Base-by-base conservation (phyloP, 139 green algal species). In the Micractinium conductrix region DNA sequence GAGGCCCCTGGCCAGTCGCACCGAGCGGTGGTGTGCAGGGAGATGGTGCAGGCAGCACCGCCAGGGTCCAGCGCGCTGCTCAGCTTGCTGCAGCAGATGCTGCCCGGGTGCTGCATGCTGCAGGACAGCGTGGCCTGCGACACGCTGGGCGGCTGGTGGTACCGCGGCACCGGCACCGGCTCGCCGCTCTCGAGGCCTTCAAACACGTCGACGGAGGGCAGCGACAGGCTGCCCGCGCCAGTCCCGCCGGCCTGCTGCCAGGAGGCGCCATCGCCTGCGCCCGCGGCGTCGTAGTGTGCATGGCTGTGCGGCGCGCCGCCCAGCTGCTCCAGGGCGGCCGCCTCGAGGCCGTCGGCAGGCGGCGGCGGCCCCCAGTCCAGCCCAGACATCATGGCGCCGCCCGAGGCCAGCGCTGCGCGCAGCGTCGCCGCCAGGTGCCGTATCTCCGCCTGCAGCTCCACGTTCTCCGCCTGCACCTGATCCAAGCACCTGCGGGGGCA, bases 31-130 rank as follows among this genome's bases (percentile, higher is more conserved):
- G 88, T 91, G 35, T 65, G 26, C 78, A 91, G 44, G 9, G 35
- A 73, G 26, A 91, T 80, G 10, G 78, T 80, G 67, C 76, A 85
- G 10, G 73, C 65, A 10, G 43, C 83, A 21, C 33, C 55, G 17
- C 42, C 71, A 0, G 72, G 43, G 53, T 92, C 84, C 19, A 62
- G 50, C 35, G 81, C 50, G n/a, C 84, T 76, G 9, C 70, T 75
- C 16, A 86, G 88, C 26, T 82, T 78, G 26, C 71, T 92, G 79
- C 87, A 92, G 84, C 88, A 91, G 26, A 88, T 74, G 42, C 38
- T 48, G 21, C 85, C 85, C 0, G 85, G 85, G 74, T 88, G 85
- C 81, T 86, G 85, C 48, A 88, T 45, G 33, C 60, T 62, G 74
- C 85, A 88, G 35, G 30, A 42, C 35, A 84, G 48, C 24, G 53